These are phyloP conservation scores for Styphnolobium japonicum DNA, from an alignment of 306 rosid species.

Conservation along the genomic window DNA sequence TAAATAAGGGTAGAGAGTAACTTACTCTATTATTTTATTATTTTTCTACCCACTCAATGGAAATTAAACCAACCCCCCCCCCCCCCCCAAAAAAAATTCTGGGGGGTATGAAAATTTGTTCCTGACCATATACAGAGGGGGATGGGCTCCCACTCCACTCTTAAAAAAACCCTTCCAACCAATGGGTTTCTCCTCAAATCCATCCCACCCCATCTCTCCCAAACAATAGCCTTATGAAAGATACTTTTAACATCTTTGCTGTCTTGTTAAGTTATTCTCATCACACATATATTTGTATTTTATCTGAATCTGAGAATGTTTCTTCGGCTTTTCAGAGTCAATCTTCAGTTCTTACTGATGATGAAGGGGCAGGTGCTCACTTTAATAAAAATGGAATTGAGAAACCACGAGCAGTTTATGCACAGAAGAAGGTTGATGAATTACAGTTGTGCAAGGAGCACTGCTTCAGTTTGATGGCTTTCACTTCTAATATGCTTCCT, in stretches of 20 bases:
- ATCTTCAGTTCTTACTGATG: conserved; percentile 84
- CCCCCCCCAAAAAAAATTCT: neutral
- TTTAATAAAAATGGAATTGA: conserved; percentile 50
- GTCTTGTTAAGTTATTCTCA: neutral
- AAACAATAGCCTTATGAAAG: neutral
- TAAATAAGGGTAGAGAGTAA: neutral
- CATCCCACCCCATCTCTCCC: neutral
- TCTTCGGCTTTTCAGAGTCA: conserved; percentile 68
- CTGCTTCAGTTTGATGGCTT: conserved; percentile 9
- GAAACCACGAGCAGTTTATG: conserved; percentile 48
- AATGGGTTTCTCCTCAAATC: neutral
- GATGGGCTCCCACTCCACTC: neutral
- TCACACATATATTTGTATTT: neutral
- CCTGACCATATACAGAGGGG: neutral
- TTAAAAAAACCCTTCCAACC: neutral
- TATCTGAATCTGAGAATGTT: conserved; percentile 9
- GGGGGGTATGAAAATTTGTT: neutral
- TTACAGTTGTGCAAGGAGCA: conserved; percentile 12
- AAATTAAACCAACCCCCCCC: neutral
- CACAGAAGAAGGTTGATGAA: conserved; percentile 64
- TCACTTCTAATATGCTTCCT: conserved; percentile 26
- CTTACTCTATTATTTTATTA: neutral
- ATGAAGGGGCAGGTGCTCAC: conserved; percentile 65
- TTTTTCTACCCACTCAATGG: neutral
- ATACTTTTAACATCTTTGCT: neutral